Percentiles rank a stretch among this genome's conserved stretches.
phyloP scores from a whole-genome alignment of 345 rosid genomes.

The Chamaenerion angustifolium region DNA sequence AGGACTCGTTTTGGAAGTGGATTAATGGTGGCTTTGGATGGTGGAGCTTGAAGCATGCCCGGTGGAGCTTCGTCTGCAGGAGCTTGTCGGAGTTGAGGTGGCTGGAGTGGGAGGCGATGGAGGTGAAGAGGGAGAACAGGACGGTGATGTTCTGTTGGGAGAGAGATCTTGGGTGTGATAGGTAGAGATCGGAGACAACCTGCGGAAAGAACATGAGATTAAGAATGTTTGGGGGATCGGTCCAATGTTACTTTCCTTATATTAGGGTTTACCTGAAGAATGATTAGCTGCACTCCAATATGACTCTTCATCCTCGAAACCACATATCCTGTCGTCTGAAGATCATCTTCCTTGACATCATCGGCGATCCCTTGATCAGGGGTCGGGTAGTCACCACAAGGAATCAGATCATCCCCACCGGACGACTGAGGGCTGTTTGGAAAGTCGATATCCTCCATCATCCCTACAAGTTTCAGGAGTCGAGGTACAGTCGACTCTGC shows the following conservation, averaged over 20 bases:
- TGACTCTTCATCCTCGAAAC: conserved; percentile 74
- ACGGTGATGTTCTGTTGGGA: conserved; percentile 29
- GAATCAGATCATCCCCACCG: too few relatives aligned
- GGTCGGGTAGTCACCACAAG: conserved; percentile 27
- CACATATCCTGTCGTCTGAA: conserved; percentile 63
- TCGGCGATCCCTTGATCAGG: conserved; percentile 53
- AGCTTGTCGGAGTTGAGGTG: conserved; percentile 36
- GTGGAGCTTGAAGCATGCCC: conserved; percentile 54
- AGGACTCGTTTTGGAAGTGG: conserved; percentile 76
- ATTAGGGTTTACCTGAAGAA: conserved; percentile 38
- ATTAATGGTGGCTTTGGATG: conserved; percentile 71
- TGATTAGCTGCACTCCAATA: conserved; percentile 57
- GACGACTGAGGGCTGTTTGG: conserved; percentile 6
- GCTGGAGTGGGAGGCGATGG: conserved; percentile 52
- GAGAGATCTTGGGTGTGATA: conserved; percentile 31
- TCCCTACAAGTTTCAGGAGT: conserved; percentile 57
- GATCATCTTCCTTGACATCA: conserved; percentile 54
- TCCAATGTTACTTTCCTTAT: too few relatives aligned
- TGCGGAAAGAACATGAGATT: conserved; percentile 17
- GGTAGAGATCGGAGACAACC: conserved; percentile 59
- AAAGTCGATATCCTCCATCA: conserved; percentile 46
- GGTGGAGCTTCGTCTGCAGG: conserved; percentile 57
- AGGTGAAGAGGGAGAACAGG: conserved; percentile 41
- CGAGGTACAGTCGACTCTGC: conserved; percentile 47
- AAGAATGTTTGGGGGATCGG: neutral